Evolutionary conservation across 148 eudicot species (phyloP), one percentile per base, ranked within the genome.

Genomic region (Fagopyrum tataricum): DNA sequence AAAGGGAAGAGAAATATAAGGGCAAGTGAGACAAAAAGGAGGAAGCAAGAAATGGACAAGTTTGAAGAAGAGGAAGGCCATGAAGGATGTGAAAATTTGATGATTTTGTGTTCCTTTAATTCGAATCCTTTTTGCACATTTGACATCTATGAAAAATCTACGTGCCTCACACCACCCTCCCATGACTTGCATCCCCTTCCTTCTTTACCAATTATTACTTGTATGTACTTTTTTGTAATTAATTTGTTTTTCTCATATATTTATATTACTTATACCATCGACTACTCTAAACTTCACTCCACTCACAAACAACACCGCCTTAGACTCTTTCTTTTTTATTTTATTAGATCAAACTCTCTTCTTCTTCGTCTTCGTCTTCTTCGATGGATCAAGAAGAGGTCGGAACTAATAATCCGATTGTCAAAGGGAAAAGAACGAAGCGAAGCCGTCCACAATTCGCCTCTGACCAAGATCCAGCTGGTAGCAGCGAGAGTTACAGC

Each of bases 101-200:
- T 55, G 61, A 55, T 59, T 21, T 58, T 58, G 37, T 58, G 64
- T 58, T 58, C 64, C 64, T 18, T 10, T 20, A 5, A 8, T 20
- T 6, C 61, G 2, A 5, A 4, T 20, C 31, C 2, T 13, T 12
- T 58, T 58, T 9, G 13, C 8, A 58, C 0, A 58, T 58, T 31
- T 31, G 37, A 31, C 37, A 31, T 31, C 2, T 31, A 31, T 31
- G 37, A 31, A 31, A 26, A 31, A 23, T 64, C 69, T 64, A 64
- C 69, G 69, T 64, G 69, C 69, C 39, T 64, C 69, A 64, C 69
- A 64, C 69, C 69, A 64, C 69, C 69, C 69, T 64, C 43, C 69
- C 69, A 64, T 64, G 69, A 64, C 69, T 64, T 31, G 43, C 14
- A 64, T 10, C 62, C 62, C 56, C 2, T n/a, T n/a, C 20, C 58